A percentile compares a stretch with the other conserved stretches of the same genome.
Conservation (phyloP, 176 grass and related monocot species). For the bread wheat (Triticum aestivum) region IWGSC_CS_RefSeq_v2.1 NC_057804.1:45167895-45168394, state of each 20-base stretch:
- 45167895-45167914: constrained; percentile 24
- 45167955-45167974: constrained; percentile 23
- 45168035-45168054: neutral
- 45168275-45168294: constrained; percentile 88
- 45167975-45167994: constrained; percentile 13
- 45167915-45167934: neutral
- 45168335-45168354: constrained; percentile 85
- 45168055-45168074: constrained; percentile 32
- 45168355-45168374: constrained; percentile 79
- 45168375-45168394: constrained; percentile 93
- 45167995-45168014: neutral
- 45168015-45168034: constrained; percentile 26
- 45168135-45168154: constrained; percentile 89
- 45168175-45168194: neutral
- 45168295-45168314: constrained; percentile 62
- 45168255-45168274: neutral
- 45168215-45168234: too few relatives aligned
- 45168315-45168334: constrained; percentile 98
- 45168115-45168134: constrained; percentile 74
- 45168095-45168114: constrained; percentile 68
- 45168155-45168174: constrained; percentile 47
- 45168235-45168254: neutral
- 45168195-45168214: neutral
- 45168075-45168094: constrained; percentile 88
- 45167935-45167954: neutral